Percentiles rank a stretch among this genome's conserved stretches.
Evolutionary conservation across 768 basidiomycete species (phyloP).

Genomic region (Nidularia sp.): DNA sequence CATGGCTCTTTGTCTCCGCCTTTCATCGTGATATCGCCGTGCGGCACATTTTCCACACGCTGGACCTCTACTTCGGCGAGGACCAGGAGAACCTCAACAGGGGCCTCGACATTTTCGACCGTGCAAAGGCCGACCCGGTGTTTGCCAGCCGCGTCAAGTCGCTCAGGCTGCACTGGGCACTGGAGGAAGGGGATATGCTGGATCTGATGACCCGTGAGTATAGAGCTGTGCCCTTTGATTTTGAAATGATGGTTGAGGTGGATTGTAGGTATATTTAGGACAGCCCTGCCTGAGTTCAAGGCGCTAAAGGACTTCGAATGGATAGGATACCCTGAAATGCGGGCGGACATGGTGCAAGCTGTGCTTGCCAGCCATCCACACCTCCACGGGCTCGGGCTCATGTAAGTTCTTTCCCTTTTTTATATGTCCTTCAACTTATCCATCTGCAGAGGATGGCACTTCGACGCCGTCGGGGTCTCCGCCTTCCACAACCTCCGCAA

Average conservation of each 20-base stretch:
- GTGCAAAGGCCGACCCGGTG: conserved; percentile 55
- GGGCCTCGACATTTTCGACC: conserved; percentile 63
- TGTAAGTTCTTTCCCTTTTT: conserved; percentile 28
- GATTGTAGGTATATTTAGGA: conserved; percentile 51
- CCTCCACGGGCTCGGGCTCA: conserved; percentile 54
- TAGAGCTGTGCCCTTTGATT: background rate
- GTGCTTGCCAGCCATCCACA: conserved; percentile 50
- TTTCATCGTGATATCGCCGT: conserved; percentile 65
- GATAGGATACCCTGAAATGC: conserved; percentile 74
- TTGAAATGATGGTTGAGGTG: background rate
- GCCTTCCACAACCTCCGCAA: conserved; percentile 55
- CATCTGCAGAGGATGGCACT: conserved; percentile 60
- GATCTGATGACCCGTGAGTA: conserved; percentile 53
- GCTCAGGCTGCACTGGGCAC: conserved; percentile 64
- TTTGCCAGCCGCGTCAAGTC: conserved; percentile 60
- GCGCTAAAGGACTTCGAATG: conserved; percentile 64
- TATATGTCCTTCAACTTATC: background rate
- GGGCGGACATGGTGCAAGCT: conserved; percentile 61
- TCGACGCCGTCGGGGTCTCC: conserved; percentile 68
- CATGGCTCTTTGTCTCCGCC: conserved; percentile 61
- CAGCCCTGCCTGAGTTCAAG: conserved; percentile 59
- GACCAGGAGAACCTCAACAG: conserved; percentile 57
- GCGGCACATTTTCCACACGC: conserved; percentile 60
- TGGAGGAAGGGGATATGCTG: conserved; percentile 65
- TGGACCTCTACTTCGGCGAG: conserved; percentile 67